These are phyloP conservation scores for Aspergillus sp. DNA, from an alignment of 2,329 filamentous ascomycete species.

Conservation along the genomic window DNA sequence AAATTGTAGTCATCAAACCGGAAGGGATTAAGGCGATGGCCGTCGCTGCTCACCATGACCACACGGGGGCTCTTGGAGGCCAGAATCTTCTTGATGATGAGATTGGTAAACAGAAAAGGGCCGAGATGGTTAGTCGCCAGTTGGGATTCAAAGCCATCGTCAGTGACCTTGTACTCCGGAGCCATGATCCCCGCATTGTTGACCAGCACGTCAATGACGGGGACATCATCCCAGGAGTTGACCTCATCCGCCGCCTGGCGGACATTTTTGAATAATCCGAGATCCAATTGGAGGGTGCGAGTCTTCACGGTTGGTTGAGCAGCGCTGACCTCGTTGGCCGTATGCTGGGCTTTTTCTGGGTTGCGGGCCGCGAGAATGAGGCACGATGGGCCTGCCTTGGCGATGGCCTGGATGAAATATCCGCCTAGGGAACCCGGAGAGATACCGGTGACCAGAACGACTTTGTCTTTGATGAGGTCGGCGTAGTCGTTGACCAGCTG, in stretches of 20 bases:
- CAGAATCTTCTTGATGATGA: conserved; percentile 29
- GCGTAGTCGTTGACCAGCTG: conserved; percentile 15
- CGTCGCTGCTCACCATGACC: conserved; percentile 42
- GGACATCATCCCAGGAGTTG: conserved; percentile 19
- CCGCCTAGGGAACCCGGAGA: conserved; percentile 32
- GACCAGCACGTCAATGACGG: conserved; percentile 36
- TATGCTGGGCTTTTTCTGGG: conserved; percentile 25
- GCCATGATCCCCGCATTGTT: conserved; percentile 41
- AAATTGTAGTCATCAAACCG: conserved; percentile 43
- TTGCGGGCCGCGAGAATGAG: conserved; percentile 38
- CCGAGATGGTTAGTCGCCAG: conserved; percentile 36
- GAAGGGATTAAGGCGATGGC: conserved; percentile 38
- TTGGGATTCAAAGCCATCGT: conserved; percentile 34
- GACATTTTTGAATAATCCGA: conserved; percentile 25
- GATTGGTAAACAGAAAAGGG: conserved; percentile 37
- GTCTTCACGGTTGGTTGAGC: conserved; percentile 13
- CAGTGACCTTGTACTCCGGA: conserved; percentile 18
- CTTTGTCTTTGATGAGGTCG: conserved; percentile 18
- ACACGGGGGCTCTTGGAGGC: conserved; percentile 26
- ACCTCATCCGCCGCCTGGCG: conserved; percentile 27
- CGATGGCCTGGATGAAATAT: conserved; percentile 29
- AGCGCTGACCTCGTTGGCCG: conserved; percentile 16
- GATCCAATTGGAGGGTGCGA: conserved; percentile 26
- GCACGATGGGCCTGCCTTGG: conserved; percentile 23
- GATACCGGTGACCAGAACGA: conserved; percentile 38